Percentiles rank a stretch among this genome's conserved stretches.
These are phyloP conservation scores for Gossypium davidsonii DNA, from an alignment of 441 rosid species.

Conservation along the genomic window DNA sequence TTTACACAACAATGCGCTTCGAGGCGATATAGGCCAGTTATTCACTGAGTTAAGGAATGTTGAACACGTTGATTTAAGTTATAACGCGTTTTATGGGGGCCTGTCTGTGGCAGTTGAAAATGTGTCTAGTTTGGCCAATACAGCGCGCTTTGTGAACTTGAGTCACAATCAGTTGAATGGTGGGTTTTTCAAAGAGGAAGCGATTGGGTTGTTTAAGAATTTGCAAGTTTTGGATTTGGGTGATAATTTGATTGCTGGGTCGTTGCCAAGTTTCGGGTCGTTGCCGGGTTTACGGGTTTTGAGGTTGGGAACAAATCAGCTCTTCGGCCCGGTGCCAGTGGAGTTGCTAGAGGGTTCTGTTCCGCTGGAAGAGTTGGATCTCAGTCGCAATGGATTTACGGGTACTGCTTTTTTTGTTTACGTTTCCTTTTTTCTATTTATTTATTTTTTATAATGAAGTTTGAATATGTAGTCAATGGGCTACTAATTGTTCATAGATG, in stretches of 20 bases:
- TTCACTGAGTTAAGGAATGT: conserved; percentile 59
- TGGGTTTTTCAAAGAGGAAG: conserved; percentile 42
- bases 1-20: conserved; percentile 51
- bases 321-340: conserved; percentile 54
- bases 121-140: conserved; percentile 64
- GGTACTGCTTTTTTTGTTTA: conserved; percentile 33
- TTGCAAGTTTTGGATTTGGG: conserved; percentile 67
- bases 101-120: conserved; percentile 39
- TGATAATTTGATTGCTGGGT: conserved; percentile 45
- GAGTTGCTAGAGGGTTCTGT: conserved; percentile 56
- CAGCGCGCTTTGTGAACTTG: conserved; percentile 53
- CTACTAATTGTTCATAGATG: background rate
- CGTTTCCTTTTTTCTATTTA: background rate
- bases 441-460: background rate
- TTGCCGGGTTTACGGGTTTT: conserved; percentile 44
- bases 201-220: conserved; percentile 54
- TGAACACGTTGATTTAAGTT: conserved; percentile 79
- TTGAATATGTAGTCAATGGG: background rate
- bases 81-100: conserved; percentile 55
- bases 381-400: conserved; percentile 77
- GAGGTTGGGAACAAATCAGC: conserved; percentile 52
- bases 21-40: conserved; percentile 53
- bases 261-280: conserved; percentile 56
- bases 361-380: conserved; percentile 71
- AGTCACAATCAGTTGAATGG: conserved; percentile 59